Evolutionary conservation across 768 basidiomycete genomes (phyloP).

Genomic region (Symmetrospora coprosmae): DNA sequence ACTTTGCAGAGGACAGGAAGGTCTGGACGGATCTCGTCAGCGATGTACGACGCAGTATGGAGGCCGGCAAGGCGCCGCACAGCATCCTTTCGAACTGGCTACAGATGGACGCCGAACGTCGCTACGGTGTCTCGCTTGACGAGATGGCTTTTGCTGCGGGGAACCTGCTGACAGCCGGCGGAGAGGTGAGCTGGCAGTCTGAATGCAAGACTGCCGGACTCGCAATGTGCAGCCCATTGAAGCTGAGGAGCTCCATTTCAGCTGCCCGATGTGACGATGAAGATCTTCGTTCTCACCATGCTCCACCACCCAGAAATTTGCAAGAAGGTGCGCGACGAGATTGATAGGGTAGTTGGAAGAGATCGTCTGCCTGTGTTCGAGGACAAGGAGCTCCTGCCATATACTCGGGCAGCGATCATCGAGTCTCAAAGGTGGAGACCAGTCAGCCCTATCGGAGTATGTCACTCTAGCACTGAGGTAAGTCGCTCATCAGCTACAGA

Average conservation of each 20-base stretch:
- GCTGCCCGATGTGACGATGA: background rate
- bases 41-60: constrained; percentile 8
- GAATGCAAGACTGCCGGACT: background rate
- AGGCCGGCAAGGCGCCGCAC: constrained; percentile 1
- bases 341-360: constrained; percentile 30
- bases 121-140: background rate
- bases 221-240: too few relatives aligned
- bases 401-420: constrained; percentile 22
- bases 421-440: constrained; percentile 29
- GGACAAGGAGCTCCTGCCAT: constrained; percentile 28
- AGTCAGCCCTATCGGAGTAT: constrained; percentile 14
- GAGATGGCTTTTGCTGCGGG: constrained; percentile 19
- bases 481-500: background rate
- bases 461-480: background rate
- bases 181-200: constrained; percentile 3
- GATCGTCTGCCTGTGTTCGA: constrained; percentile 29
- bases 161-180: constrained; percentile 20
- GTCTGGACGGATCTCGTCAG: constrained; percentile 10
- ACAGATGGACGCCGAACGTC: background rate
- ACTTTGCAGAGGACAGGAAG: constrained; percentile 5
- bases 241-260: too few relatives aligned
- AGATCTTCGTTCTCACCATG: constrained; percentile 6
- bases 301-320: constrained; percentile 6
- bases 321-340: constrained; percentile 26
- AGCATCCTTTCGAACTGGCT: constrained; percentile 13